Evolutionary conservation across 257 asterid species (phyloP), one percentile per base, ranked within the genome.

Genomic region (Ilex asprella): DNA sequence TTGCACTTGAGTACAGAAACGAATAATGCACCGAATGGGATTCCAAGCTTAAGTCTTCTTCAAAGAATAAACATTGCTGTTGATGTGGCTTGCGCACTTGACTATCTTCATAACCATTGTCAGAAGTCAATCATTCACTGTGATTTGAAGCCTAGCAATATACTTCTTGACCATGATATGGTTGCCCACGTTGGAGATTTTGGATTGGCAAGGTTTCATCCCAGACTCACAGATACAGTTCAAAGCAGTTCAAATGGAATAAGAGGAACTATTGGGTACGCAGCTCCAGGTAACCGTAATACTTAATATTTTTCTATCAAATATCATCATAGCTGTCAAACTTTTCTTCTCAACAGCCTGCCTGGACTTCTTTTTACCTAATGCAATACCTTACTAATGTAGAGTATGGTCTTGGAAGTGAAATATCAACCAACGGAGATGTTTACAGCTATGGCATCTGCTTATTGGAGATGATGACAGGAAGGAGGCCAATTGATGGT

Each of bases 401-500:
- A 31, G 61, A 58, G 61, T 58, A 32, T 31, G 61, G 61, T 16
- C n/a, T 31, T 7, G 61, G 44, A 31, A 16, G 47, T 7, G 21
- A 15, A 2, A 12, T 58, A 5, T 58, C 61, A 3, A 15, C 27
- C 8, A 58, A 58, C 2, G 61, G 49, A 2, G 49, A 58, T 13
- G 44, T 57, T 4, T 57, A 57, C 7, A 58, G 30, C 6, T 58
- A 58, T 32, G 49, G 61, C 27, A 32, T 58, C 9, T 35, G 31
- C 9, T 13, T 58, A n/a, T 29, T 31, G 41, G 61, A 56, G 16
- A 56, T 56, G 60, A 2, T 56, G 10, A 56, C 60, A 27, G 39
- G 60, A 56, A 56, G 10, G 46, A 57, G 46, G 31, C 47, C 47
- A 12, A 57, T 21, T 12, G 12, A 30, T 10, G 61, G 13, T 16